Base-by-base conservation (phyloP, 208 protist species). In the Trypanosoma congolense region DNA sequence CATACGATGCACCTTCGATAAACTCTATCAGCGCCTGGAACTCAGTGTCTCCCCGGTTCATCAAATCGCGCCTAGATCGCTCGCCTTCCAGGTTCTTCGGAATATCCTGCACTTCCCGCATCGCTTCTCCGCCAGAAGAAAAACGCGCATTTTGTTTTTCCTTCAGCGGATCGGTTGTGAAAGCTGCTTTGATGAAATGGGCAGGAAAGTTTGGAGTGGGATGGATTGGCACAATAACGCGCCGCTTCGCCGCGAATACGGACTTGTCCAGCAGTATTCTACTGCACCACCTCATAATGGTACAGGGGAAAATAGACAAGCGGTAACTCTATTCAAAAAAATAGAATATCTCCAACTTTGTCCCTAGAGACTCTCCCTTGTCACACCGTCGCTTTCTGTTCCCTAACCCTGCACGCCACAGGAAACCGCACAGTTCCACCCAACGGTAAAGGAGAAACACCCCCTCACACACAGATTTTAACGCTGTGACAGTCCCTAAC, bases 241-340 rank as follows among this genome's bases (percentile, higher is more conserved):
- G 84, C 8, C 88, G 84, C 70, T 92, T 92, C 30, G 84, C 88
- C 47, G 88, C 88, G 68, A 95, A 95, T 77, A 95, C 88, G 42
- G 88, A 92, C 68, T 95, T 95, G 74, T 93, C 82, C 54, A 57
- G 58, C 65, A 90, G 71, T 51, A 77, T 56, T 8, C 40, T 31
- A 24, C 51, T 75, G 28, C 29, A 61, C 5, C 67, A 57, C 61
- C 73, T 47, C 79, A 87, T 75, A n/a, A 43, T 62, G 43, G 9
- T 38, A 12, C 6, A 6, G 33, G 6, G 6, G 33, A 6, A 6
- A 38, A 12, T 38, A 6, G 6, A 38, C 0, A 0, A n/a, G n/a
- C n/a, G n/a, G n/a, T n/a, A n/a, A n/a, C n/a, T n/a, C n/a, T n/a
- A n/a, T n/a, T n/a, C n/a, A n/a, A n/a, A n/a, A n/a, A n/a, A n/a